Base-by-base conservation (phyloP, 2,329 filamentous ascomycete species). In the Fusarium incarnatum region DNA sequence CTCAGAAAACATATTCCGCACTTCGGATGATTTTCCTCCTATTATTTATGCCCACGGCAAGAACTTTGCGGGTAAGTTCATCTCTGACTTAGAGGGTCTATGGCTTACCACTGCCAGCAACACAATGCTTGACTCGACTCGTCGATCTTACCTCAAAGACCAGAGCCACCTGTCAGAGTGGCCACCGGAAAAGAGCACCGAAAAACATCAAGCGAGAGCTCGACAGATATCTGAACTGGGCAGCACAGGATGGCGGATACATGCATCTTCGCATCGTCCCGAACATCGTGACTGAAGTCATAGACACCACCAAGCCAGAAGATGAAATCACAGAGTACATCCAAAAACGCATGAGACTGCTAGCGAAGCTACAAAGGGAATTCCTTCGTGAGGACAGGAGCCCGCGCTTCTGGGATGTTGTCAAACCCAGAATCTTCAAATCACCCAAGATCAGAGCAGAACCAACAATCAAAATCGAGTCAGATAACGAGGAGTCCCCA, bases 241-340 rank as follows among this genome's bases (percentile, higher is more conserved):
- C 82, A 1, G 79, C 80, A n/a, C 75, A 78, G 16, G 82, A 84
- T 37, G 82, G 80, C 20, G 76, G 76, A 25, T 83, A 80, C 66
- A 65, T 69, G 9, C 67, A 78, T 41, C 72, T 80, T 5, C 72
- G 77, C 4, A 75, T 78, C 30, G 73, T 82, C 4, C 81, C 82
- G 15, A 84, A 84, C 60, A 74, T 83, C 34, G 67, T 81, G 27
- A 76, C 77, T 25, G 80, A 81, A 50, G 67, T 80, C 7, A 70
- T 83, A 42, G 77, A 83, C 49, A 76, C 74, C 0, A 63, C 52
- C 6, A 61, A 76, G 59, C 64, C 65, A 10, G 73, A 79, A 50
- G 45, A 68, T 18, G 74, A 75, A 16, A 79, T 83, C 53, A 78
- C 79, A 18, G 66, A 74, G n/a, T 72, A 75, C 60, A 80, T 84